Percentiles rank a stretch among this genome's conserved stretches.
Evolutionary conservation across 805 yeast species (phyloP).

Genomic region (Candida multigemmis): DNA sequence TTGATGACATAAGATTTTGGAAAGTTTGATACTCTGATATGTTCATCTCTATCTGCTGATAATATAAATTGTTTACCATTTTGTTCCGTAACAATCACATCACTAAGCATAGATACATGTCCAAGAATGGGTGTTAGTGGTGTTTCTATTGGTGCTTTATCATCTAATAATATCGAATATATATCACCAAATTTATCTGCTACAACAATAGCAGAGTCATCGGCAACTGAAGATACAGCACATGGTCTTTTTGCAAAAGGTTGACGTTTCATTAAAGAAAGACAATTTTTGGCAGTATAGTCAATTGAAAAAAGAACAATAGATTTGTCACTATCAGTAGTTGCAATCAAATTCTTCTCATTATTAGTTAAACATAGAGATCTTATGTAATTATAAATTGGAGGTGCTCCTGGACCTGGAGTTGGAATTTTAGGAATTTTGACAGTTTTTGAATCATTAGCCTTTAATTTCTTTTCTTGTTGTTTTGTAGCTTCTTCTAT

Average conservation of each 20-base stretch:
- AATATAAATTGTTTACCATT: conserved; percentile 46
- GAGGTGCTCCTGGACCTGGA: conserved; percentile 65
- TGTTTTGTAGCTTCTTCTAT: conserved; percentile 17
- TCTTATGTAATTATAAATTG: conserved; percentile 59
- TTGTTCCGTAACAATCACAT: conserved; percentile 36
- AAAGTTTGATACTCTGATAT: conserved; percentile 72
- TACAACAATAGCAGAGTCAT: conserved; percentile 45
- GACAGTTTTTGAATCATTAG: conserved; percentile 12
- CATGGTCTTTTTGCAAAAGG: conserved; percentile 90
- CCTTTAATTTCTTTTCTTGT: conserved; percentile 22
- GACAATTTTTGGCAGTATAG: conserved; percentile 25
- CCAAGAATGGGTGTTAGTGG: conserved; percentile 67
- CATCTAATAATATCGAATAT: conserved; percentile 45
- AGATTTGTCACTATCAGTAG: conserved; percentile 81
- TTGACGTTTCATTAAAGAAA: conserved; percentile 57
- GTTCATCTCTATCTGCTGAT: conserved; percentile 94
- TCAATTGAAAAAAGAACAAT: conserved; percentile 50
- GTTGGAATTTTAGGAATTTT: conserved; percentile 45
- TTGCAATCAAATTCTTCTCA: conserved; percentile 44
- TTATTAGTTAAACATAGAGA: conserved; percentile 48
- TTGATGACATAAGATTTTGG: conserved; percentile 76
- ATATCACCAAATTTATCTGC: conserved; percentile 98
- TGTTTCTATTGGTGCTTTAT: conserved; percentile 28
- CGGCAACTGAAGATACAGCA: conserved; percentile 53
- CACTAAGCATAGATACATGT: conserved; percentile 95